These are phyloP conservation scores for Berberis vulgaris DNA, from an alignment of 164 flowering plant genomes.

Conservation along the genomic window DNA sequence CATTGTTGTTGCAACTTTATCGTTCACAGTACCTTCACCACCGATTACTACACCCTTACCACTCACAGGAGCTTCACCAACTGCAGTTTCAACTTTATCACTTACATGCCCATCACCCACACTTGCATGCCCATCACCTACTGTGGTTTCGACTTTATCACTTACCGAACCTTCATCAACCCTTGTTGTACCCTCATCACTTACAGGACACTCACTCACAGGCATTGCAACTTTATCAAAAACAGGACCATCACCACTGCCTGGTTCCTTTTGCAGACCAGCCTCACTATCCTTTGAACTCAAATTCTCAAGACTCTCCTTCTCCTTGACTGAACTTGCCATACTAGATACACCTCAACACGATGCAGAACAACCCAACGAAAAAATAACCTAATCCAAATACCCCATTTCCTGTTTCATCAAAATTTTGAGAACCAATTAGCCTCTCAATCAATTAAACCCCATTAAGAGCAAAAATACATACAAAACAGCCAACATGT, in stretches of 20 bases:
- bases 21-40: background rate
- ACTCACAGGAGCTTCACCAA: background rate
- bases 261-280: background rate
- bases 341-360: background rate
- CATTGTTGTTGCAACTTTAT: no score
- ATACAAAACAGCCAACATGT: no score
- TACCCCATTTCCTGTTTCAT: background rate
- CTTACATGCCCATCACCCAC: background rate
- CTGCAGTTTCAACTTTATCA: background rate
- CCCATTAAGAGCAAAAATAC: no score
- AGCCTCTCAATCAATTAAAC: no score
- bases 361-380: background rate
- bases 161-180: background rate
- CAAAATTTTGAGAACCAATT: background rate
- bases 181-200: background rate
- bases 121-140: background rate
- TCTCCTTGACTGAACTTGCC: background rate
- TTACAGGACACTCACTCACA: background rate
- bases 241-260: background rate
- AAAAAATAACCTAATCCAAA: background rate
- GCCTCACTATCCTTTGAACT: background rate
- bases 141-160: no score
- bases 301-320: background rate
- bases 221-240: no score
- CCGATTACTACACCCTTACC: background rate